phyloP scores from a whole-genome alignment of 495 filamentous ascomycete species.

The Neurospora sp. region DNA sequence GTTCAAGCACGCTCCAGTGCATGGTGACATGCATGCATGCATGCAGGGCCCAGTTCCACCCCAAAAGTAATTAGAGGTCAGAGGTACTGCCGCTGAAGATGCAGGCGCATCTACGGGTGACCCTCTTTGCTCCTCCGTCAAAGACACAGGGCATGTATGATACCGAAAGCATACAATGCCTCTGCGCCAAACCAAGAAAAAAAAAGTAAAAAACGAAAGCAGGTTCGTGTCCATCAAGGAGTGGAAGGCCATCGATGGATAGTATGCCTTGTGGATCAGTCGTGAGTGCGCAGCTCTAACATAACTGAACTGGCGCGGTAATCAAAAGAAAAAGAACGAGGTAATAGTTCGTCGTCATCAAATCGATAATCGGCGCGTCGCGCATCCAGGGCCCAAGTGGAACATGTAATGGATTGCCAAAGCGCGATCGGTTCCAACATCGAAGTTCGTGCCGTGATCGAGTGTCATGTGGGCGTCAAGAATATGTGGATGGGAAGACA shows the following conservation, averaged over 20 bases:
- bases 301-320: not conserved
- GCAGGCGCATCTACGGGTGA: not conserved
- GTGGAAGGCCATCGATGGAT: not conserved
- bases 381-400: not conserved
- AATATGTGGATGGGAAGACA: not conserved
- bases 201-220: not conserved
- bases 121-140: not conserved
- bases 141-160: not conserved
- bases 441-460: not conserved
- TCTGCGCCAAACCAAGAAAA: not conserved
- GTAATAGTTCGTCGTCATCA: not conserved
- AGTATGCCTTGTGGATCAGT: not conserved
- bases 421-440: not conserved
- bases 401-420: not conserved
- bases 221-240: not conserved
- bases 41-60: not conserved
- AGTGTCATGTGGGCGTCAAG: not conserved
- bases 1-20: not conserved
- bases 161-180: not conserved
- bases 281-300: not conserved
- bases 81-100: not conserved
- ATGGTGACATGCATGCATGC: not conserved
- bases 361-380: not conserved
- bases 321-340: not conserved
- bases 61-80: not conserved